Percentiles rank a stretch among this genome's conserved stretches.
Conservation (phyloP, 1,284 basidiomycete species). For the Heterobasidion annosum region DNA sequence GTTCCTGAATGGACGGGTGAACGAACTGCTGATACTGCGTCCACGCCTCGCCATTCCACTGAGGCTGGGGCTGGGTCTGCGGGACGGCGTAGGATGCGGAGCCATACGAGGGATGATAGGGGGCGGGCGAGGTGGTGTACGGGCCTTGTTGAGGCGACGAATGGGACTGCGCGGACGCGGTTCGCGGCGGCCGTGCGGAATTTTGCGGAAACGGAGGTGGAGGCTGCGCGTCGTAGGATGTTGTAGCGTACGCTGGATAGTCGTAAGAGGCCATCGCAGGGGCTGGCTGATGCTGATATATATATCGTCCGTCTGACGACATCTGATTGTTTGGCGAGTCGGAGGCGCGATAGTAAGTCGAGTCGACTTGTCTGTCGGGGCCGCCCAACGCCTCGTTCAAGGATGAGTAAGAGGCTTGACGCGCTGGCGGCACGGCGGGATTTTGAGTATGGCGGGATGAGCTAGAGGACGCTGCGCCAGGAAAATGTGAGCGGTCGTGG, state of each 20-base stretch:
- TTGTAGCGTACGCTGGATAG: slow-evolving; percentile 33
- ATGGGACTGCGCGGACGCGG: slow-evolving; percentile 30
- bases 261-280: slow-evolving; percentile 38
- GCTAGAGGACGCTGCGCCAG: slow-evolving; percentile 15
- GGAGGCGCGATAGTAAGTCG: slow-evolving; percentile 12
- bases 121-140: slow-evolving; percentile 19
- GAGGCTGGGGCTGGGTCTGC: slow-evolving; percentile 21
- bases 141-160: slow-evolving; percentile 20
- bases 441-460: slow-evolving; percentile 13
- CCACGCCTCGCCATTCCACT: slow-evolving; percentile 24
- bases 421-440: background rate
- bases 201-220: slow-evolving; percentile 25
- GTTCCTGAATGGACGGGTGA: slow-evolving; percentile 16
- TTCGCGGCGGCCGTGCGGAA: slow-evolving; percentile 24
- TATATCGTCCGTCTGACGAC: slow-evolving; percentile 48
- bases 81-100: slow-evolving; percentile 23
- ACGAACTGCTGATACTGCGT: slow-evolving; percentile 17
- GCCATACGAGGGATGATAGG: slow-evolving; percentile 18
- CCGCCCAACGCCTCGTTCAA: slow-evolving; percentile 21
- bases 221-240: slow-evolving; percentile 24
- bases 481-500: slow-evolving; percentile 17
- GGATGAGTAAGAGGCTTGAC: slow-evolving; percentile 19
- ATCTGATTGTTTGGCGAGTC: slow-evolving; percentile 20
- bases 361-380: slow-evolving; percentile 9
- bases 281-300: slow-evolving; percentile 39